These are phyloP conservation scores for Xylaria sp. DNA, from an alignment of 2,329 filamentous ascomycete genomes.

Conservation along the genomic window DNA sequence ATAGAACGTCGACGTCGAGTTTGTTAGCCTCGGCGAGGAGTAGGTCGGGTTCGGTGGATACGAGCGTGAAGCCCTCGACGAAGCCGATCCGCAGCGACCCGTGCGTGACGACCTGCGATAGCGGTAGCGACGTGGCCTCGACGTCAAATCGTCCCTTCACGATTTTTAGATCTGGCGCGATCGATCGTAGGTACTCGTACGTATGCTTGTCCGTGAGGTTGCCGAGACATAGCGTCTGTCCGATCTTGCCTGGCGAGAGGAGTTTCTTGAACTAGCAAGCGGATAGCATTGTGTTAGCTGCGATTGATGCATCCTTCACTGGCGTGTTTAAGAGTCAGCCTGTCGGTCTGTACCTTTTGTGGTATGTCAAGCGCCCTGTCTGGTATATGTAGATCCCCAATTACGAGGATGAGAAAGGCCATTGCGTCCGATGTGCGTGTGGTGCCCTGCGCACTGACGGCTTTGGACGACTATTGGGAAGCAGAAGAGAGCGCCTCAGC, in stretches of 20 bases:
- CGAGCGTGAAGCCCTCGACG: conserved; percentile 74
- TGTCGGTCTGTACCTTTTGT: conserved; percentile 72
- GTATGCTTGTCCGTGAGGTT: conserved; percentile 84
- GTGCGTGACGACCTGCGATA: conserved; percentile 74
- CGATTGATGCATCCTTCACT: conserved; percentile 22
- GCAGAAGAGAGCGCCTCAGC: background rate
- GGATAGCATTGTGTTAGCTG: conserved; percentile 24
- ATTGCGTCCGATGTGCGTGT: conserved; percentile 63
- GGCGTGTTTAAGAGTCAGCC: background rate
- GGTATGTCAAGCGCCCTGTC: conserved; percentile 92
- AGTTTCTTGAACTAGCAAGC: conserved; percentile 83
- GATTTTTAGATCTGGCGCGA: conserved; percentile 78
- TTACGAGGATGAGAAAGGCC: conserved; percentile 89
- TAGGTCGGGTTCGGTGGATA: conserved; percentile 73
- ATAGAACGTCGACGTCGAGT: conserved; percentile 75
- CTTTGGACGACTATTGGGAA: conserved; percentile 1
- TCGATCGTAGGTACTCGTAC: conserved; percentile 81
- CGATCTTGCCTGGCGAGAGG: conserved; percentile 84
- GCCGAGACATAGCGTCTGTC: conserved; percentile 81
- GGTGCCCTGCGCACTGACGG: background rate
- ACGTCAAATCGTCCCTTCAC: conserved; percentile 75
- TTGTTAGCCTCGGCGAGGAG: conserved; percentile 75
- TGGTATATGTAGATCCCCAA: conserved; percentile 93
- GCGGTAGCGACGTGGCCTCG: conserved; percentile 72
- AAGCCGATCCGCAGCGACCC: conserved; percentile 74